A percentile compares a stretch with the other conserved stretches of the same genome.
Evolutionary conservation across 345 rosid genomes (phyloP).

Genomic region (Populus deltoides): DNA sequence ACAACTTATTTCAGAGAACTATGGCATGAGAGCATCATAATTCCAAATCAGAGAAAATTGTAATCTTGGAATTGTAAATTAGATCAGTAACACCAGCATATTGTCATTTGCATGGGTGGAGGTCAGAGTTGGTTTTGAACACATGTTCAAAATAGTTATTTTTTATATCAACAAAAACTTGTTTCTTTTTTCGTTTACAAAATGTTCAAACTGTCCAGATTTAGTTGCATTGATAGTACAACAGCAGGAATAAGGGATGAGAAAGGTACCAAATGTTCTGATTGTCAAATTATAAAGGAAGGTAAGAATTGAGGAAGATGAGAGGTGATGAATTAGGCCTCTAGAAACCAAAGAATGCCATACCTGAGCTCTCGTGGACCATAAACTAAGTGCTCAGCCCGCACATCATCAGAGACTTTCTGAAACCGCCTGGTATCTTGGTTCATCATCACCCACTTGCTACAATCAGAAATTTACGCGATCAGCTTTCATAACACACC

Average conservation of each 20-base stretch:
- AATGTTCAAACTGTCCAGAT: not conserved
- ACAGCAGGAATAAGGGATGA: not conserved
- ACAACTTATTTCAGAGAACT: too few species aligned
- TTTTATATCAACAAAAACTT: too few species aligned
- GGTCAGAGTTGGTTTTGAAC: too few species aligned
- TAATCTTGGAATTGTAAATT: too few species aligned
- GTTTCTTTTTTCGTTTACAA: not conserved
- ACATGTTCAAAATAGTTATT: too few species aligned
- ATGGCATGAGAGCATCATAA: too few species aligned
- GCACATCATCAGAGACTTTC: conserved; percentile 80
- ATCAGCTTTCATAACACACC: conserved; percentile 5
- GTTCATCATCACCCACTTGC: conserved; percentile 99
- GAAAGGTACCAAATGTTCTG: not conserved
- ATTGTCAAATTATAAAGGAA: not conserved
- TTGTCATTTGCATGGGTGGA: too few species aligned
- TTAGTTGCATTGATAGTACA: not conserved
- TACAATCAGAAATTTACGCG: conserved; percentile 33
- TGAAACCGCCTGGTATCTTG: conserved; percentile 89
- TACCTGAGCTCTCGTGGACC: conserved; percentile 77
- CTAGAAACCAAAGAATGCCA: conserved; percentile 4
- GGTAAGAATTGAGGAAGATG: not conserved
- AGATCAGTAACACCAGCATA: too few species aligned
- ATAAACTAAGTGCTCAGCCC: conserved; percentile 69
- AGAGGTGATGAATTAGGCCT: not conserved
- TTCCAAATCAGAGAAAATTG: too few species aligned